Base-by-base conservation (phyloP, 208 protist species). In the Zelonia costaricensis region DNA sequence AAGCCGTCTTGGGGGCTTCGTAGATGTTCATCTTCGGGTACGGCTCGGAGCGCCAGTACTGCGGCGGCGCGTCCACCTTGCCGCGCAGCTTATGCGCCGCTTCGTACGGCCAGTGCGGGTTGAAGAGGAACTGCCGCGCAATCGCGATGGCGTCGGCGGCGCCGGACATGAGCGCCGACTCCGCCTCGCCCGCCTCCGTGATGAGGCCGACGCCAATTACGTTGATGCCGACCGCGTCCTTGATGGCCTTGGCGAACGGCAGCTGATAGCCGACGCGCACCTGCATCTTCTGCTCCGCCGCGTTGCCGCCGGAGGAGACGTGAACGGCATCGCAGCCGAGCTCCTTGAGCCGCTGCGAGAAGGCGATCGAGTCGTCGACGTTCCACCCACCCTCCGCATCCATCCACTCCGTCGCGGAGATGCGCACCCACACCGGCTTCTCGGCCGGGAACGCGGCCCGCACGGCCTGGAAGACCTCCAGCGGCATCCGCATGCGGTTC, bases 391-490 rank as follows among this genome's bases (percentile, higher is more conserved):
- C 49, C 39, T 48, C 35, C 22, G 39, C 79, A 20, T 82, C 63
- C 22, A 91, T 67, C 51, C 86, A 77, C 55, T 92, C 85, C 27
- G 88, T 76, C 48, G 88, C 84, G 31, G 71, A 84, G 31, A 92
- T 60, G 28, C 88, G 77, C 48, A 80, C 84, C 46, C 91, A 91
- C 55, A 95, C 80, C 42, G 85, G 91, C 71, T 85, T 78, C 60
- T 88, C 61, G 16, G 33, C 23, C 20, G 76, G 70, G 10, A 82
- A 55, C 4, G 56, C 69, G 9, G 82, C 66, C 10, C 60, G 45
- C 54, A 86, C 74, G 18, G 58, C 65, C 39, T 73, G 47, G 44
- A 95, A 78, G 20, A 93, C 72, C 76, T 91, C 75, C 27, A 91
- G 39, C n/a, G 77, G 68, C 38, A 95, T 80, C n/a, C 82, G 75